Evolutionary conservation across 805 yeast species (phyloP).

Genomic region (Nakazawaea molendinolei): DNA sequence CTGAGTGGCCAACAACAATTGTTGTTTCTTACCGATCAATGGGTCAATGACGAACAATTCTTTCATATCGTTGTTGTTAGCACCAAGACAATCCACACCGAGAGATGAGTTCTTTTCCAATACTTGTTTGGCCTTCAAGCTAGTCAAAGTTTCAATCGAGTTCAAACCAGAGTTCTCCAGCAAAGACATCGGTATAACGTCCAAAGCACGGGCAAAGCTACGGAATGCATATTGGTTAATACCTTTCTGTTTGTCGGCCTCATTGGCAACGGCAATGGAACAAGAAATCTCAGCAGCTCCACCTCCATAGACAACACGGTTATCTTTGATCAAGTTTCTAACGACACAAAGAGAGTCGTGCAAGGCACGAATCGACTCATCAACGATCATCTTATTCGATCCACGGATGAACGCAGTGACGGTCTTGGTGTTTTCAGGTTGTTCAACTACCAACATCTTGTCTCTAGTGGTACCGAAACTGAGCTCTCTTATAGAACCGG

Average conservation of each 20-base stretch:
- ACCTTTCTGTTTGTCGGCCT: conserved; percentile 89
- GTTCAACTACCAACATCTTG: conserved; percentile 91
- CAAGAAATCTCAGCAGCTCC: conserved; percentile 97
- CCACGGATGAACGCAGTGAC: conserved; percentile 94
- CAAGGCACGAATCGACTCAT: conserved; percentile 92
- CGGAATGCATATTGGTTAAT: conserved; percentile 98
- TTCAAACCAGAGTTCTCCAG: conserved; percentile 97
- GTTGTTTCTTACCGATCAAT: conserved; percentile 94
- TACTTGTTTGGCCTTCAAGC: conserved; percentile 78
- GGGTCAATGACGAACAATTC: conserved; percentile 95
- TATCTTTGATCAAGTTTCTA: conserved; percentile 87
- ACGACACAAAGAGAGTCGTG: conserved; percentile 98
- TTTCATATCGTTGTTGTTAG: conserved; percentile 87
- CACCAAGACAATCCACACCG: conserved; percentile 93
- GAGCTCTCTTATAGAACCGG: conserved; percentile 79
- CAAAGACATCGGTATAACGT: conserved; percentile 85
- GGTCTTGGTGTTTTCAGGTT: conserved; percentile 78
- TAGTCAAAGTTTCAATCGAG: conserved; percentile 85
- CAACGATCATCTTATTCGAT: conserved; percentile 95
- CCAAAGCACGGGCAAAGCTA: conserved; percentile 88
- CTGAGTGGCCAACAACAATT: conserved; percentile 91
- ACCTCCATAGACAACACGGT: conserved; percentile 97
- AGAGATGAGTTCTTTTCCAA: conserved; percentile 60
- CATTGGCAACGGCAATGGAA: conserved; percentile 84
- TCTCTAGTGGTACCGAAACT: conserved; percentile 96